Conservation (phyloP, 352 stramenopile species). For the Hyaloperonospora arabidopsidis region DNA sequence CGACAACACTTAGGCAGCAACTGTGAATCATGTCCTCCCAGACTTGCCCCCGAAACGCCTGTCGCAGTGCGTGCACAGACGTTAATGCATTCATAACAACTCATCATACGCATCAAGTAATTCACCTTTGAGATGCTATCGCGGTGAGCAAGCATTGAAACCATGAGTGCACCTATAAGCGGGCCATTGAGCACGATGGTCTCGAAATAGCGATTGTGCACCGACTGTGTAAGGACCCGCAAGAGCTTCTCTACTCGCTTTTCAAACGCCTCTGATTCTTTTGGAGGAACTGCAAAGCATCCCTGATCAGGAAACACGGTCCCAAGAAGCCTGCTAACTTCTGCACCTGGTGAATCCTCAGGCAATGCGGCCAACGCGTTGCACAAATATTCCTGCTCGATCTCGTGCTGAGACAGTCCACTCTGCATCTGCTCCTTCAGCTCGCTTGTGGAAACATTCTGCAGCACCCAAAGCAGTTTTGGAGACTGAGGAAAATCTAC, state of each 20-base stretch:
- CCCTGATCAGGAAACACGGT: slow-evolving; percentile 46
- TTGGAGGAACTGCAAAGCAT: slow-evolving; percentile 44
- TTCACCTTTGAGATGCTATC: slow-evolving; percentile 58
- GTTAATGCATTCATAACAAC: neutral
- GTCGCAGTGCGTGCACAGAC: neutral
- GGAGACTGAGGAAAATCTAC: slow-evolving; percentile 64
- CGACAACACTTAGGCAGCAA: slow-evolving; percentile 73
- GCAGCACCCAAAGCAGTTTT: slow-evolving; percentile 66
- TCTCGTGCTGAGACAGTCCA: slow-evolving; percentile 44
- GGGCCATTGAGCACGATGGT: slow-evolving; percentile 63
- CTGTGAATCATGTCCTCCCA: slow-evolving; percentile 79
- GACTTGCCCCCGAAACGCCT: slow-evolving; percentile 58
- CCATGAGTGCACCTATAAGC: slow-evolving; percentile 57
- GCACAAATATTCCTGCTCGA: slow-evolving; percentile 54
- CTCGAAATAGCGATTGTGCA: slow-evolving; percentile 61
- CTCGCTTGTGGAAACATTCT: slow-evolving; percentile 50
- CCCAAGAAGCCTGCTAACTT: slow-evolving; percentile 39
- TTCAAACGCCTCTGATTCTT: slow-evolving; percentile 32
- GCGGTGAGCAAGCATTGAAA: slow-evolving; percentile 66
- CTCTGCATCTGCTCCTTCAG: slow-evolving; percentile 59
- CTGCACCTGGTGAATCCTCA: slow-evolving; percentile 11
- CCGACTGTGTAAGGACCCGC: slow-evolving; percentile 46
- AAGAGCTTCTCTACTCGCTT: slow-evolving; percentile 65
- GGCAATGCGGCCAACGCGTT: slow-evolving; percentile 35
- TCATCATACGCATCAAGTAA: neutral